Evolutionary conservation across 208 protist species (phyloP).

Genomic region (Trypanosoma conorhini): DNA sequence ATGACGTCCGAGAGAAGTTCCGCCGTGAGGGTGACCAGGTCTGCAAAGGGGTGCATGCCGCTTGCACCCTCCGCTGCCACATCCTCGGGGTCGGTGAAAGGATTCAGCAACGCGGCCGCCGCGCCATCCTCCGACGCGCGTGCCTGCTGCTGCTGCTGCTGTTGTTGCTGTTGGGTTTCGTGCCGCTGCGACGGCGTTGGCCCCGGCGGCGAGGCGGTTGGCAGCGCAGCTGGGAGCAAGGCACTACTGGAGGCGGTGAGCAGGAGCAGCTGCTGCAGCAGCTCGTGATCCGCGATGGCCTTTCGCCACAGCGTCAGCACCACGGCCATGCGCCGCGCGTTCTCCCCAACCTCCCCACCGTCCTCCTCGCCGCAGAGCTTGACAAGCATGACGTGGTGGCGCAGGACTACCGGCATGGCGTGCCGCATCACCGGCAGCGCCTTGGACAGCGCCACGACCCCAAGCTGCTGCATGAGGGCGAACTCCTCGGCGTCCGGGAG

Average conservation of each 20-base stretch:
- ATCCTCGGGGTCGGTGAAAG: neutral
- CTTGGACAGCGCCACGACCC: slow-evolving; percentile 28
- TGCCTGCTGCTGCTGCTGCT: neutral
- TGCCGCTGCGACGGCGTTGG: slow-evolving; percentile 1
- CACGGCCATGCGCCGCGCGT: slow-evolving; percentile 22
- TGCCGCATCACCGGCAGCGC: slow-evolving; percentile 29
- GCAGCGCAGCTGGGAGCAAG: neutral
- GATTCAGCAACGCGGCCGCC: neutral
- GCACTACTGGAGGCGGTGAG: neutral
- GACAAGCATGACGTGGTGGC: slow-evolving; percentile 34
- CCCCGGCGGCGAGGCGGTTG: neutral
- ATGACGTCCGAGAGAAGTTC: slow-evolving; percentile 25
- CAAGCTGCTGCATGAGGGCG: slow-evolving; percentile 34
- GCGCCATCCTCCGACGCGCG: neutral
- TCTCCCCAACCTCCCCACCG: slow-evolving; percentile 5
- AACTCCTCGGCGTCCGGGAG: slow-evolving; percentile 33
- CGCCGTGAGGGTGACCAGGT: slow-evolving; percentile 17
- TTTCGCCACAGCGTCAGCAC: slow-evolving; percentile 44
- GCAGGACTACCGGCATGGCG: slow-evolving; percentile 31
- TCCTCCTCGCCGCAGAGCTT: slow-evolving; percentile 24
- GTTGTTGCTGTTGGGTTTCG: neutral
- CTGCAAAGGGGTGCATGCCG: slow-evolving; percentile 16
- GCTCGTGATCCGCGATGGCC: slow-evolving; percentile 29
- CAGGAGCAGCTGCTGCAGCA: slow-evolving; percentile 30
- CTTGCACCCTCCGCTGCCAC: slow-evolving; percentile 10